Evolutionary conservation across 805 yeast species (phyloP), one percentile per base, ranked within the genome.

Genomic region (Cyberlindnera americana): DNA sequence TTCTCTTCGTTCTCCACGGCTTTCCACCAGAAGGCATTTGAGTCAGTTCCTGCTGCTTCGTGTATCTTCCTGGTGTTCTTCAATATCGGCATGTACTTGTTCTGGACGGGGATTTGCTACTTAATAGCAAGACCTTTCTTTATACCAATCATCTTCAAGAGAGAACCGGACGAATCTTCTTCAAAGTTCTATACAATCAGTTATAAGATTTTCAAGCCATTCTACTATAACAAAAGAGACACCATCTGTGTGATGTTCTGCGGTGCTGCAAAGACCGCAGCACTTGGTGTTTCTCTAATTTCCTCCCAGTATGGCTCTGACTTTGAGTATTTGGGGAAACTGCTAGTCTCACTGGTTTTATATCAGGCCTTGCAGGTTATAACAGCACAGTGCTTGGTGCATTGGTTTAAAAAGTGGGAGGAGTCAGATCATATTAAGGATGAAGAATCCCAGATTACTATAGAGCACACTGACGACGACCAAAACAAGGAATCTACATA

Each of bases 221-320:
- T 84, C 52, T 83, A 82, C 60, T 83, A 83, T 60, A 69, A 71
- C 52, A 75, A 81, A 49, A 60, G 67, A 37, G 95, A 89, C 54
- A 77, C 95, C 0, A 85, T 86, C 25, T 72, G 90, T 11, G 73
- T 89, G 36, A 74, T 88, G 83, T 71, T 87, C 43, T 86, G 95
- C 61, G 95, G 95, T 10, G 91, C 95, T 5, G 95, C 96, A 2
- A 89, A 88, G 60, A 88, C 96, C 1, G 96, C 95, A 0, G 96
- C 96, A 0, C 67, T 88, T 37, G 96, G 96, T 26, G 95, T 88
- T 4, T 83, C 95, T 1, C 67, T 88, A 36, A 70, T 83, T n/a
- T 70, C 89, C 2, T 77, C 91, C 0, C 91, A 84, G 58, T 88
- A 86, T 57, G 95, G 95, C 13, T 61, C 75, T 5, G 54, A 70